Conservation (phyloP, 305 asterid species). For the Rubia balearica region DNA sequence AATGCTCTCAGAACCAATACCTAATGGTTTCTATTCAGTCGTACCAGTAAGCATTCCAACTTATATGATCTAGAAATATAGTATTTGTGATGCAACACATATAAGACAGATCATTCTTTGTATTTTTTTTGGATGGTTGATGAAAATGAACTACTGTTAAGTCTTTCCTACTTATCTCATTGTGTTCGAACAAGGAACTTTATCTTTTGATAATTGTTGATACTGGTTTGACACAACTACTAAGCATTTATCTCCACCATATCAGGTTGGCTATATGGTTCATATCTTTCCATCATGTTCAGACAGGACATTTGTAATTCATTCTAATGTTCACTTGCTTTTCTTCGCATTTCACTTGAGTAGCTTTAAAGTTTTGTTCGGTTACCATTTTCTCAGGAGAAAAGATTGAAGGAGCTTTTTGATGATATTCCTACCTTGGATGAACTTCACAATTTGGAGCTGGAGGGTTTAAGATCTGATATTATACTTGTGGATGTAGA, state of each 20-base stretch:
- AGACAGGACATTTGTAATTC: background rate
- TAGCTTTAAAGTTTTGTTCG: conserved; percentile 3
- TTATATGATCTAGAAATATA: background rate
- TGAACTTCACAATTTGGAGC: conserved; percentile 78
- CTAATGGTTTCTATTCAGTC: conserved; percentile 92
- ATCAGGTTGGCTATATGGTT: background rate
- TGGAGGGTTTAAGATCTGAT: conserved; percentile 73
- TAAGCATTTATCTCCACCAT: background rate
- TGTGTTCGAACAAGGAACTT: background rate
- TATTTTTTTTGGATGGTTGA: background rate
- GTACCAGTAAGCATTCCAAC: conserved; percentile 66
- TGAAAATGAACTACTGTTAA: background rate
- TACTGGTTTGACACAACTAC: background rate
- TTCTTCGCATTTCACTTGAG: conserved; percentile 6
- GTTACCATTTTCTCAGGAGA: conserved; percentile 46
- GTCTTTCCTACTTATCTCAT: background rate
- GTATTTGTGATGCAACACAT: conserved; percentile 1
- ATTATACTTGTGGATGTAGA: conserved; percentile 75
- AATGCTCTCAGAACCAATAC: conserved; percentile 76
- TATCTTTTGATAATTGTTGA: background rate
- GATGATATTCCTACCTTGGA: conserved; percentile 82
- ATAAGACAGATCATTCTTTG: background rate
- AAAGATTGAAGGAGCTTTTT: conserved; percentile 72
- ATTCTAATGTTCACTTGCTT: background rate
- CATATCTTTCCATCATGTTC: background rate